Evolutionary conservation across 805 yeast species (phyloP), one percentile per base, ranked within the genome.

Genomic region (Sugiyamaella americana): DNA sequence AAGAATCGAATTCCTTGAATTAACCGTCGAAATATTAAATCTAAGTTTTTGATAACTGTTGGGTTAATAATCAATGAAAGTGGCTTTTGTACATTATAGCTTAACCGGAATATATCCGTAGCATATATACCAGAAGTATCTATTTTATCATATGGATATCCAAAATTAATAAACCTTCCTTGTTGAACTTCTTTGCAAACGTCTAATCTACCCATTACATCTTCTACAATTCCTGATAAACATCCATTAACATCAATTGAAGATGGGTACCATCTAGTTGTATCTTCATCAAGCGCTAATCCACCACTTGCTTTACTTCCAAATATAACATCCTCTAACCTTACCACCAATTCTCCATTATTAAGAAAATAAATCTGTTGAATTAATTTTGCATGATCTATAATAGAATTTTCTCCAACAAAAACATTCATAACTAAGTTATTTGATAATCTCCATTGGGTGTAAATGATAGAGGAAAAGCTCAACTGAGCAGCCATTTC

Each of bases 381-480:
- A 6, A 51, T 26, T 16, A 51, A 32, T 5, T 21, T 32, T 2
- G 45, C 48, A 21, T 51, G 47, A 40, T 19, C 16, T 16, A 20
- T 8, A 8, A 45, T n/a, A 29, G 39, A 34, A 13, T 36, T 26
- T 11, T 26, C 29, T 20, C 35, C 37, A 2, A 17, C 17, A 22
- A 51, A 43, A 11, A 49, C 29, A 10, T 30, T 34, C 19, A 42
- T 11, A 17, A 49, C 44, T 4, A 46, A 37, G 10, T 37, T 34
- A 29, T 51, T 51, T 4, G 52, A 43, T 35, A 42, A 11, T n/a
- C 29, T 38, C 54, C 54, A 51, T 36, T 51, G 54, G 8, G 13
- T 4, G 5, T 18, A 30, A 32, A 50, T 44, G 8, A 34, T 21
- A 13, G 24, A 18, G 13, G 39, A 20, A 17, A 50, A 48, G 5